Conservation (phyloP, 345 rosid species). For the Eutrema heterophyllum region DNA sequence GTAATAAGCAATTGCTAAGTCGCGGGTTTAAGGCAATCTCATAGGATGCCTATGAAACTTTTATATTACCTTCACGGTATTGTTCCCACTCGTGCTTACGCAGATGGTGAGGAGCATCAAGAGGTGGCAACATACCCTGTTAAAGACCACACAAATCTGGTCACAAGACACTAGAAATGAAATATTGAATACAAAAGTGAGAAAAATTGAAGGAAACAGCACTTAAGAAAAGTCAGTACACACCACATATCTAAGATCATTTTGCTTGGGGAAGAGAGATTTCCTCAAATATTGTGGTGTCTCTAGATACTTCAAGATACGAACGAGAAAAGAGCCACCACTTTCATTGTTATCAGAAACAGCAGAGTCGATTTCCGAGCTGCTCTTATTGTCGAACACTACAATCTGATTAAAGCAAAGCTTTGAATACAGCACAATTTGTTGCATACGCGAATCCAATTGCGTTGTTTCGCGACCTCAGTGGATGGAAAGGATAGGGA, state of each 20-base stretch:
- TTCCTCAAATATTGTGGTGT: conserved; percentile 90
- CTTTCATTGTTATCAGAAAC: conserved; percentile 55
- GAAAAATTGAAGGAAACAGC: background rate
- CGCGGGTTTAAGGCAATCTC: background rate
- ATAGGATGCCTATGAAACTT: background rate
- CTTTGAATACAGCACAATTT: background rate
- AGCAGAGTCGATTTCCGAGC: conserved; percentile 29
- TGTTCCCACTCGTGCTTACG: conserved; percentile 96
- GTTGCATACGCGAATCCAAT: background rate
- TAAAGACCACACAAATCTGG: background rate
- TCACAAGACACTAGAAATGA: background rate
- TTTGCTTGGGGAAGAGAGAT: conserved; percentile 74
- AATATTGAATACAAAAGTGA: background rate
- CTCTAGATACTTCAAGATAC: conserved; percentile 80
- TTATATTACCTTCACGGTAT: conserved; percentile 67
- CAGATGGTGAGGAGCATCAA: conserved; percentile 96
- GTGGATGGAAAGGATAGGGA: background rate
- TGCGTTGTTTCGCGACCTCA: background rate
- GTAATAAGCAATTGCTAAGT: background rate
- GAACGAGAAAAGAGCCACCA: conserved; percentile 71
- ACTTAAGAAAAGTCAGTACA: conserved; percentile 13
- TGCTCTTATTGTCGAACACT: conserved; percentile 66
- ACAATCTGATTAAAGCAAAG: conserved; percentile 50
- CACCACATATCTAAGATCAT: conserved; percentile 82
- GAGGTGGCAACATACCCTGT: conserved; percentile 93